A percentile compares a stretch with the other conserved stretches of the same genome.
phyloP scores from a whole-genome alignment of 2,329 filamentous ascomycete genomes.

The Monosporascus sp. region DNA sequence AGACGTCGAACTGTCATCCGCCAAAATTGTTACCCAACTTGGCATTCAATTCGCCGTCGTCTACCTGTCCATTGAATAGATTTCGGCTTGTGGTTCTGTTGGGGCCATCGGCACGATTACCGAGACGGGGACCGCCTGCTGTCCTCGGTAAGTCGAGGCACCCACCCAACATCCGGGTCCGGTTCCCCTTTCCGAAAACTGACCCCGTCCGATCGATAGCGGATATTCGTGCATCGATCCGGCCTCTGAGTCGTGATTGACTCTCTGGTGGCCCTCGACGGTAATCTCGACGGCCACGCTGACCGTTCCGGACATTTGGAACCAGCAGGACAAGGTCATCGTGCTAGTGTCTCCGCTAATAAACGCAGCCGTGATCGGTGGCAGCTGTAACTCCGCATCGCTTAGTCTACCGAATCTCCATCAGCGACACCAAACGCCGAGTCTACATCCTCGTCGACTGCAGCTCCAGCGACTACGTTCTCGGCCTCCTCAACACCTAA shows the following conservation, averaged over 20 bases:
- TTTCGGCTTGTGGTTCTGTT: slow-evolving; percentile 1
- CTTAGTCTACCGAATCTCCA: background rate
- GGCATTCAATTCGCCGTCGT: slow-evolving; percentile 6
- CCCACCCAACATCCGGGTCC: background rate
- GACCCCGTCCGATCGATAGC: background rate
- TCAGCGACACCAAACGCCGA: background rate
- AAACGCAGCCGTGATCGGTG: slow-evolving; percentile 7
- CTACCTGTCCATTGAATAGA: slow-evolving; percentile 5
- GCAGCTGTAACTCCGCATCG: slow-evolving; percentile 5
- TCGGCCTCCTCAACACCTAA: background rate
- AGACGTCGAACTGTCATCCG: slow-evolving; percentile 7
- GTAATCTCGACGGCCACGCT: background rate
- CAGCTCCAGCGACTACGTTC: background rate
- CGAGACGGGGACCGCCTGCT: slow-evolving; percentile 7
- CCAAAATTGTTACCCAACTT: background rate
- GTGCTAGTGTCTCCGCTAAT: slow-evolving; percentile 1
- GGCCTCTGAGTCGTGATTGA: slow-evolving; percentile 7
- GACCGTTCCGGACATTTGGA: slow-evolving; percentile 5
- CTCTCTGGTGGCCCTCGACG: slow-evolving; percentile 4
- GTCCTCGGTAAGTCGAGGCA: slow-evolving; percentile 5
- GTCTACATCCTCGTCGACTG: background rate
- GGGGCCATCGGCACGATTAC: slow-evolving; percentile 2
- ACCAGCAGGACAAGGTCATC: slow-evolving; percentile 3
- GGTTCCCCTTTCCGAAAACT: background rate
- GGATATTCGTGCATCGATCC: slow-evolving; percentile 4